Base-by-base conservation (phyloP, 2,329 filamentous ascomycete genomes). In the Epichloe typhina region DNA sequence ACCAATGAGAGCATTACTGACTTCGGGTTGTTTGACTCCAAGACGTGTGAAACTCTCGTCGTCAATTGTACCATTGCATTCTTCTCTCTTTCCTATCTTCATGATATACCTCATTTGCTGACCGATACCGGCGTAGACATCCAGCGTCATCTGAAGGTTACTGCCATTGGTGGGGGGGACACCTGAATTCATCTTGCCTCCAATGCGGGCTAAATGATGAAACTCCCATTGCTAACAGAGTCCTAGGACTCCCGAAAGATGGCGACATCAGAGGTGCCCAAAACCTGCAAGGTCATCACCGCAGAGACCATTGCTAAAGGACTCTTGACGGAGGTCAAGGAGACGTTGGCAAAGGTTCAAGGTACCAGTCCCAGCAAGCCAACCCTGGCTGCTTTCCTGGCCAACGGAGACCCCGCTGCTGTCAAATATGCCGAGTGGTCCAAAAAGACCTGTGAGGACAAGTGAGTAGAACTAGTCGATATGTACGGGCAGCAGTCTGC, bases 371-470 rank as follows among this genome's bases (percentile, higher is more conserved):
- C 68, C 52, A 59, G 64, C 41, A 72, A 82, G 64, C 90, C 93
- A 36, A 83, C 86, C 54, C 77, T 98, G 49, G 86, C 91, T 43
- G 93, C 91, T 53, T 95, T 96, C 69, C 75, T 98, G 51, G 89
- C 91, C 58, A 97, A 95, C 69, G 79, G 79, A 57, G 93, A 98
- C 69, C 88, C 90, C 33, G 88, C 89, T 39, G 91, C 91, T 35
- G 75, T 86, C 60, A 88, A 94, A 73, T 97, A 98, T 66, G 93
- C 93, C 50, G 88, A 96, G 68, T 96, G 88, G 88, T 96, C 91
- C 40, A 87, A 88, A 68, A 96, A 95, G 77, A 96, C 93, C 4
- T 95, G 88, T 69, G 79, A 83, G 68, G 91, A 97, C 67, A 94
- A 96, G 90, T 96, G 75, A 84, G 85, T 69, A 11, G 36, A 19